Percentiles rank a stretch among this genome's conserved stretches.
Evolutionary conservation across 208 protist species (phyloP).

Genomic region (Trypanosoma platydactyli): DNA sequence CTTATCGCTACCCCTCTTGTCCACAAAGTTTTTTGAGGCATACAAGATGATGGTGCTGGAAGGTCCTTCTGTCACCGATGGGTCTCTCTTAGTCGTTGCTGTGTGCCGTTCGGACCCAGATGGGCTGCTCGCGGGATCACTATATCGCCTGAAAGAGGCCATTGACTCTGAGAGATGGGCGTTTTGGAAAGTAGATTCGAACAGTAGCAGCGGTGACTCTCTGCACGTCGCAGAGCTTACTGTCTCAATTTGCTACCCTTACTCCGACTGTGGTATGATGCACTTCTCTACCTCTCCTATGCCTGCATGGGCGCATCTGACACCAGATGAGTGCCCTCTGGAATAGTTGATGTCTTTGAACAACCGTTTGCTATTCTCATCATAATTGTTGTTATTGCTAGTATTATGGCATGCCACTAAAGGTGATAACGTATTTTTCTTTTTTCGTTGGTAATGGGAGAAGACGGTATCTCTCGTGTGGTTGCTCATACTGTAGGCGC

Average conservation of each 20-base stretch:
- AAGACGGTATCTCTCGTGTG: too few species aligned
- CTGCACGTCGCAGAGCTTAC: slow-evolving; percentile 21
- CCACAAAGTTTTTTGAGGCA: slow-evolving; percentile 42
- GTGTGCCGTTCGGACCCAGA: slow-evolving; percentile 27
- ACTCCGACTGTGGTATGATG: slow-evolving; percentile 2
- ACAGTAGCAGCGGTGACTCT: slow-evolving; percentile 3
- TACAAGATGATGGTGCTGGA: slow-evolving; percentile 34
- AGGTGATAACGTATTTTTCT: too few species aligned
- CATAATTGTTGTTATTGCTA: too few species aligned
- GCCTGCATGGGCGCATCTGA: slow-evolving; percentile 16
- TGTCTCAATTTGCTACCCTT: slow-evolving; percentile 5
- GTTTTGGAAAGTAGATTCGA: slow-evolving; percentile 27
- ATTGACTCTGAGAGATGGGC: slow-evolving; percentile 64
- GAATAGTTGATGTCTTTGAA: not conserved
- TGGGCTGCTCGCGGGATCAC: slow-evolving; percentile 31
- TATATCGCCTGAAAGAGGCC: slow-evolving; percentile 39
- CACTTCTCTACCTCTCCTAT: slow-evolving; percentile 5
- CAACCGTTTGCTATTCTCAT: not conserved
- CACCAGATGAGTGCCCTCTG: not conserved
- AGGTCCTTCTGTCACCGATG: slow-evolving; percentile 9
- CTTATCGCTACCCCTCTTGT: slow-evolving; percentile 39
- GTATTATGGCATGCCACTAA: too few species aligned
- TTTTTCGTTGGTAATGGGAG: too few species aligned
- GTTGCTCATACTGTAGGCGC: not conserved
- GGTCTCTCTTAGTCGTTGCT: slow-evolving; percentile 16